Conservation (phyloP, 306 rosid species). For the Castanea crenata region DNA sequence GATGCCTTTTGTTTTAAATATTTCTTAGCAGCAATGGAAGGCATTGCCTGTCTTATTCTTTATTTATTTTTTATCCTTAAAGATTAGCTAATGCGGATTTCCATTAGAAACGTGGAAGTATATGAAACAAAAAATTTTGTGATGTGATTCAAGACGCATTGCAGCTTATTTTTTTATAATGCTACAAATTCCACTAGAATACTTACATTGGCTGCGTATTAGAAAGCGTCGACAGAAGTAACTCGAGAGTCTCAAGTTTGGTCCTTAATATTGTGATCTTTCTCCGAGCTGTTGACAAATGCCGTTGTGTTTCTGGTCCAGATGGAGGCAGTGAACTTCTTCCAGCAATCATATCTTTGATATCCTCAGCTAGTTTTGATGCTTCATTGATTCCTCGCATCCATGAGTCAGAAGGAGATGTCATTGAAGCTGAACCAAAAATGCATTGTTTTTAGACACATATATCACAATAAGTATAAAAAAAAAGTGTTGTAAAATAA, state of each 20-base stretch:
- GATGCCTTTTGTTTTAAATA: no score
- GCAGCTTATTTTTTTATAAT: neutral
- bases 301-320: conserved; percentile 45
- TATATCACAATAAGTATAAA: no score
- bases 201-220: conserved; percentile 36
- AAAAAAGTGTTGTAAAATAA: no score
- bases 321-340: conserved; percentile 35
- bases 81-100: no score
- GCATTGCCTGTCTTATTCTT: no score
- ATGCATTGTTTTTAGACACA: no score
- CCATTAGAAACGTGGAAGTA: no score
- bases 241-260: conserved; percentile 40
- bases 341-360: conserved; percentile 36
- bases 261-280: conserved; percentile 45
- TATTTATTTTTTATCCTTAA: no score
- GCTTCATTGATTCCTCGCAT: conserved; percentile 40
- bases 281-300: conserved; percentile 38
- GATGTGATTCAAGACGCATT: neutral
- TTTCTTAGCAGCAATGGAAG: no score
- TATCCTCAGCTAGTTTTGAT: conserved; percentile 39
- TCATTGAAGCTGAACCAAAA: conserved; percentile 3
- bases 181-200: neutral
- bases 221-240: conserved; percentile 34
- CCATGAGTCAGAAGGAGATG: conserved; percentile 35
- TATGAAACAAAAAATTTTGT: neutral